Percentiles rank a stretch among this genome's conserved stretches.
These are phyloP conservation scores for Butyriboletus loyo DNA, from an alignment of 768 basidiomycete genomes.

Conservation along the genomic window DNA sequence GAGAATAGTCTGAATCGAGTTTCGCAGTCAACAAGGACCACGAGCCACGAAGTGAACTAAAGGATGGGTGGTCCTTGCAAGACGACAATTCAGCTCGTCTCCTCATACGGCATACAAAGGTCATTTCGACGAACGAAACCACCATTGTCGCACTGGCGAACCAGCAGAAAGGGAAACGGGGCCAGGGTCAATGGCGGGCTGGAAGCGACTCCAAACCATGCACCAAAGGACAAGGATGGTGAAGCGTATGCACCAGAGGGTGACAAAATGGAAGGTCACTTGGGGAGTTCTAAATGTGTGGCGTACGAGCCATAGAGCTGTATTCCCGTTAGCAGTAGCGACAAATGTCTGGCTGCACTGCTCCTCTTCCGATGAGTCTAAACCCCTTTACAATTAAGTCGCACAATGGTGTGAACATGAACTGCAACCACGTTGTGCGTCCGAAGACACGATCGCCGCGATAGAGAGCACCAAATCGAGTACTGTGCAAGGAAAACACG, in stretches of 20 bases:
- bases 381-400: not conserved
- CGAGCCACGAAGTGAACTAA: constrained; percentile 32
- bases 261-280: constrained; percentile 2
- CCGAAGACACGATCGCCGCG: constrained; percentile 16
- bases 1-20: constrained; percentile 39
- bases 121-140: not conserved
- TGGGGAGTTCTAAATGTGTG: not conserved
- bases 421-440: constrained; percentile 6
- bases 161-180: constrained; percentile 5
- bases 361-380: not conserved
- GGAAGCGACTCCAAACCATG: not conserved
- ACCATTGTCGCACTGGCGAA: constrained; percentile 5
- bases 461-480: constrained; percentile 17
- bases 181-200: not conserved
- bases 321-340: not conserved
- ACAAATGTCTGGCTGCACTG: not conserved
- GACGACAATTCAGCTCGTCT: not conserved
- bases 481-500: not conserved
- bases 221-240: not conserved
- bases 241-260: not conserved
- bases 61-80: constrained; percentile 6
- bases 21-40: constrained; percentile 8
- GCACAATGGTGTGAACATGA: rapidly evolving
- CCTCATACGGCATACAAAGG: constrained; percentile 17
- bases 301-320: not conserved